Conservation (phyloP, 352 stramenopile species). For the Pythium phragmitis region DNA sequence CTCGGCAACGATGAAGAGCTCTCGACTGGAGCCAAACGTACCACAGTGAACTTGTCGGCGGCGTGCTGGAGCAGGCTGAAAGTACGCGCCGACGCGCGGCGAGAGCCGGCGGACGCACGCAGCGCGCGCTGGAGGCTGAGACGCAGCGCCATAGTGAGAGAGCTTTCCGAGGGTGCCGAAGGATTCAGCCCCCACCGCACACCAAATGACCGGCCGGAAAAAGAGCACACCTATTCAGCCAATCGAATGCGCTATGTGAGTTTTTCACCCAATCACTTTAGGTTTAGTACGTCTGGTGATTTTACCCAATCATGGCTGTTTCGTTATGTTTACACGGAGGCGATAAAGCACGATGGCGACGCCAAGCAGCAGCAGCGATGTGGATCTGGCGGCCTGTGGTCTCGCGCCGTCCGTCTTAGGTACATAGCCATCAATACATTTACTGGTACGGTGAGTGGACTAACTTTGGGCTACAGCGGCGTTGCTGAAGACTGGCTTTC, state of each 20-base stretch:
- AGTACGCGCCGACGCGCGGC: constrained; percentile 25
- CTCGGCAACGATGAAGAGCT: too few species aligned
- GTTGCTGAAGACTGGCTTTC: constrained; percentile 63
- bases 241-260: background rate
- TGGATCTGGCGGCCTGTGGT: constrained; percentile 51
- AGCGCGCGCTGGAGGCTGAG: constrained; percentile 54
- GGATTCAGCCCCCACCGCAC: constrained; percentile 22
- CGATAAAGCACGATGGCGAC: constrained; percentile 21
- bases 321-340: background rate
- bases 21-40: constrained; percentile 25
- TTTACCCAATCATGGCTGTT: constrained; percentile 11
- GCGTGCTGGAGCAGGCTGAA: constrained; percentile 59
- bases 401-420: constrained; percentile 58
- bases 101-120: constrained; percentile 32
- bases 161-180: constrained; percentile 15
- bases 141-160: constrained; percentile 51
- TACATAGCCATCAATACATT: constrained; percentile 10
- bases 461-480: constrained; percentile 31
- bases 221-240: constrained; percentile 1
- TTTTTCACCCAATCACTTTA: constrained; percentile 36
- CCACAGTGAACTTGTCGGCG: constrained; percentile 78
- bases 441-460: background rate
- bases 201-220: constrained; percentile 46
- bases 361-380: constrained; percentile 14
- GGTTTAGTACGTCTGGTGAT: background rate